phyloP scores from a whole-genome alignment of 306 rosid species.

The Prunus armeniaca region DNA sequence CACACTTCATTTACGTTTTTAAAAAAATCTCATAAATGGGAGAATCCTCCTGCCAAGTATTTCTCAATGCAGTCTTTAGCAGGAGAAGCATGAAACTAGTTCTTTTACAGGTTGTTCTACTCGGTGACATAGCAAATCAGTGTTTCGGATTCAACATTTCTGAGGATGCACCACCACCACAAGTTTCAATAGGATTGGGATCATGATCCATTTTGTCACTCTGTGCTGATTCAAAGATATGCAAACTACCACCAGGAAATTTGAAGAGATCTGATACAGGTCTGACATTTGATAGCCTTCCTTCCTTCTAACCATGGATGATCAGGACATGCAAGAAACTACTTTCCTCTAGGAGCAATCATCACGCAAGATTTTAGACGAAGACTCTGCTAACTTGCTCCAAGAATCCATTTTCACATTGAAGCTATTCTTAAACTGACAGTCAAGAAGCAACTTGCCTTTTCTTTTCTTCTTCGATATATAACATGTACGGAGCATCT shows the following conservation, averaged over 20 bases:
- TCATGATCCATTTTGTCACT: neutral
- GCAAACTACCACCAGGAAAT: neutral
- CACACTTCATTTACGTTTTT: neutral
- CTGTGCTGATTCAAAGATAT: neutral
- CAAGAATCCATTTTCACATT: neutral
- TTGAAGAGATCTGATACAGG: neutral
- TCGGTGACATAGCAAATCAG: neutral
- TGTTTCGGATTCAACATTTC: neutral
- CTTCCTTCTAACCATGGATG: neutral
- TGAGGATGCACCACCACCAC: neutral
- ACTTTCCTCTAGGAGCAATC: neutral
- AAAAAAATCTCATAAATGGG: neutral
- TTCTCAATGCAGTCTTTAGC: neutral
- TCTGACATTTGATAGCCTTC: neutral
- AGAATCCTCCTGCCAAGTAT: neutral
- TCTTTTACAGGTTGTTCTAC: neutral
- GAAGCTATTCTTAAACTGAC: neutral
- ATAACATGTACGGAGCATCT: neutral
- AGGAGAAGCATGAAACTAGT: neutral
- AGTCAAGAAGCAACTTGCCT: neutral
- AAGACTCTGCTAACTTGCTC: neutral
- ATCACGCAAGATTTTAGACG: neutral
- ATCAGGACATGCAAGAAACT: neutral
- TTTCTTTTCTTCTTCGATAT: neutral
- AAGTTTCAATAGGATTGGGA: neutral